Evolutionary conservation across 2,329 filamentous ascomycete genomes (phyloP), one percentile per base, ranked within the genome.

Genomic region (Thermoascus crustaceus): DNA sequence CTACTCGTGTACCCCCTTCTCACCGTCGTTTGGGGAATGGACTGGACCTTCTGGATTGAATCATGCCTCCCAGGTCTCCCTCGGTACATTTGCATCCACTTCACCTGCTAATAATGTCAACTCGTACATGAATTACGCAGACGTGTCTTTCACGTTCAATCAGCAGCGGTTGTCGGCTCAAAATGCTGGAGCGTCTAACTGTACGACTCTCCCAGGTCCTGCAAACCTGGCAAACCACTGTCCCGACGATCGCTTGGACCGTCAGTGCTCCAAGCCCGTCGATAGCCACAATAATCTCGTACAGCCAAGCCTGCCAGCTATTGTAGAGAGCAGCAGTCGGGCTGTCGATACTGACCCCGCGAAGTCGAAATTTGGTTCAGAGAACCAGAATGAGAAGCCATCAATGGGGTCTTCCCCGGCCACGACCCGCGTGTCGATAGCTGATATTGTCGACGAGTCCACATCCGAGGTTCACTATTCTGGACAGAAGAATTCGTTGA

Each of bases 381-480:
- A 18, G 4, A 11, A 26, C 18, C n/a, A 10, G 13, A 24, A 6
- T 9, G 32, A 40, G n/a, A 37, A 33, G 18, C 9, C 30, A 7
- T 10, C 24, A n/a, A 23, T 24, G 14, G 10, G 29, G 8, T 11
- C 5, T 18, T 13, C 32, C 3, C 29, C 33, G 5, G 27, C 34
- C 25, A 40, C 31, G 4, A 45, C 39, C n/a, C 37, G 44, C 5
- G 26, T 45, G 10, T 43, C 45, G 3, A 44, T 46, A 11, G 29
- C 43, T 16, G 43, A 46, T 23, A 45, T 44, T 31, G 38, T 43
- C 27, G 41, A 46, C 30, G 32, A 37, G 16, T 35, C 38, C 3
- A 10, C 22, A 5, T 25, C 24, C n/a, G 25, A 32, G 4, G 19
- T 22, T 25, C 4, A 29, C 7, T 10, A 32, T 13, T 4, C 38